Evolutionary conservation across 1,139 yeast genomes (phyloP), one percentile per base, ranked within the genome.

Genomic region (Sugiyamaella novakii): DNA sequence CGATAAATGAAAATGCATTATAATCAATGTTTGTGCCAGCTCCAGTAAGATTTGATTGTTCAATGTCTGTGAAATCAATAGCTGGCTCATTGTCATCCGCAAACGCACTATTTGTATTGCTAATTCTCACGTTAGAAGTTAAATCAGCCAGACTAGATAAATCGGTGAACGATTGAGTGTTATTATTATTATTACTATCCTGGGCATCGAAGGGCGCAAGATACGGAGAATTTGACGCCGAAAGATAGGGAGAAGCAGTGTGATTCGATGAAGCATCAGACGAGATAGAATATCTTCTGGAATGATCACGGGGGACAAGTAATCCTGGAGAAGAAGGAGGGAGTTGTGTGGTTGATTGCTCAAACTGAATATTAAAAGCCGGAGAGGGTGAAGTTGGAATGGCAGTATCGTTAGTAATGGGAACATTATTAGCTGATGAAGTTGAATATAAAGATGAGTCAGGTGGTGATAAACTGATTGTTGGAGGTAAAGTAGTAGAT

Each of bases 71-170:
- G n/a, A n/a, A n/a, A n/a, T n/a, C n/a, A n/a, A n/a, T n/a, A n/a
- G n/a, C n/a, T n/a, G n/a, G n/a, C n/a, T n/a, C n/a, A n/a, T n/a
- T n/a, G n/a, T n/a, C n/a, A n/a, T n/a, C n/a, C n/a, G n/a, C n/a
- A n/a, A n/a, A n/a, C n/a, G n/a, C n/a, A n/a, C n/a, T n/a, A n/a
- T n/a, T n/a, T n/a, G n/a, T n/a, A n/a, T n/a, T n/a, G 14, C 52
- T 34, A 17, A 57, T 43, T n/a, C 51, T 52, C 44, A 57, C 56
- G 31, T 55, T 54, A 27, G 54, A 46, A n/a, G 59, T 58, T 49
- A 58, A 27, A 27, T 56, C 59, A 29, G 54, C 55, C 41, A 58
- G 46, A 33, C 41, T 46, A 8, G 49, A 27, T 38, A 54, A 43
- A 11, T 55, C 58, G 28, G 41, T 33, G 46, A 28, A 22, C 35